Evolutionary conservation across 1,284 basidiomycete species (phyloP).

Genomic region (Trametes polyzona): DNA sequence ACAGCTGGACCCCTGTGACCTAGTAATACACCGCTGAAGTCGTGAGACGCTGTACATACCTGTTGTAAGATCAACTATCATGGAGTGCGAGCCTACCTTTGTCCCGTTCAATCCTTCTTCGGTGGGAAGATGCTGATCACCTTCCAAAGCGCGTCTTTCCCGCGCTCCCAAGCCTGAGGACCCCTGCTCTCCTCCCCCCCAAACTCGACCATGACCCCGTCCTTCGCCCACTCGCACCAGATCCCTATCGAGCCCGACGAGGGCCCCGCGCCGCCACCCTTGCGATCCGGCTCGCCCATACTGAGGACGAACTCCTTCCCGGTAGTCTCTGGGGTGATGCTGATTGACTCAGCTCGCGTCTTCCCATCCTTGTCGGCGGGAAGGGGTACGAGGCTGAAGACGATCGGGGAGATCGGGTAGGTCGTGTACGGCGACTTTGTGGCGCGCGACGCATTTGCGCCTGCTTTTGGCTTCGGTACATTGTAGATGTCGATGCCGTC

Average conservation of each 20-base stretch:
- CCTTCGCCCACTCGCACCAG: slow-evolving; percentile 88
- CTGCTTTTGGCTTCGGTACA: slow-evolving; percentile 37
- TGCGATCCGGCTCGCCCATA: slow-evolving; percentile 84
- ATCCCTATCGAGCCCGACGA: slow-evolving; percentile 85
- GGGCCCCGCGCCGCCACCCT: slow-evolving; percentile 84
- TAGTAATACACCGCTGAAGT: background rate
- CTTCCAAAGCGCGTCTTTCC: slow-evolving; percentile 79
- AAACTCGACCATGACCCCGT: slow-evolving; percentile 84
- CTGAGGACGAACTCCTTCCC: slow-evolving; percentile 76
- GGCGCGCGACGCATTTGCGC: slow-evolving; percentile 31
- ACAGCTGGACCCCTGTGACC: slow-evolving; percentile 20
- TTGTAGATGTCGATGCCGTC: slow-evolving; percentile 87
- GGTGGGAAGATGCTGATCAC: slow-evolving; percentile 68
- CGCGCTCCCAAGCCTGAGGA: slow-evolving; percentile 83
- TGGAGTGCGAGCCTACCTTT: slow-evolving; percentile 6
- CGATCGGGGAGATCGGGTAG: slow-evolving; percentile 56
- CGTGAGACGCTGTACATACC: slow-evolving; percentile 24
- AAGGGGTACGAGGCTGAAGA: slow-evolving; percentile 44
- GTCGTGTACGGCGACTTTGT: slow-evolving; percentile 51
- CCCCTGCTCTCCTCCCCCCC: slow-evolving; percentile 76
- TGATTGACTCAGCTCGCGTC: slow-evolving; percentile 45
- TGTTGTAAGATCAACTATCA: background rate
- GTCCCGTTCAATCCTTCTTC: slow-evolving; percentile 23
- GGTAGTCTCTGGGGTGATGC: slow-evolving; percentile 53
- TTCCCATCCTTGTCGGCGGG: slow-evolving; percentile 42